Base-by-base conservation (phyloP, 2,329 filamentous ascomycete genomes). In the Colletotrichum endophyticum region DNA sequence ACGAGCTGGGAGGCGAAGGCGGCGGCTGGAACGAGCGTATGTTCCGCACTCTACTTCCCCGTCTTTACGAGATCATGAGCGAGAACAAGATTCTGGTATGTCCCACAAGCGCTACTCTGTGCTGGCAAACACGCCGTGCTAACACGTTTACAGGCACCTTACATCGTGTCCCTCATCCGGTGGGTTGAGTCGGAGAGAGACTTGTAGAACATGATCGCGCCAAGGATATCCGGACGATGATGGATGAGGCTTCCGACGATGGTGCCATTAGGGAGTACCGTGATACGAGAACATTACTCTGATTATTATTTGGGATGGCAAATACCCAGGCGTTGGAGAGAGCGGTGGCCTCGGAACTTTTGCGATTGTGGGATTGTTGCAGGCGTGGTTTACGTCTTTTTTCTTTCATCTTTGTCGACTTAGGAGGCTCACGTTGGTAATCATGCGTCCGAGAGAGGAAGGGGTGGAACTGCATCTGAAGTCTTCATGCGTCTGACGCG, bases 31-130 rank as follows among this genome's bases (percentile, higher is more conserved):
- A 94, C 76, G 91, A 94, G 82, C 87, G 86, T 73, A 86, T 95
- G 32, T 95, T 95, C 84, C 89, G 92, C 62, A 91, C 92, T 0
- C 88, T 94, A 70, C 87, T 92, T 81, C 88, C 91, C 13, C 90
- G 92, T 44, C 84, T 95, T 25, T 94, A 91, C 81, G 93, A 94
- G 83, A 90, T 95, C 59, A 89, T 95, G 86, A 91, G 92, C 36
- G 92, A 95, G 82, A 95, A 95, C 79, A 88, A 87, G 83, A 87
- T 89, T 72, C 82, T 94, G 85, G 91, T 92, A 85, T 80, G 89
- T 85, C 53, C 61, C 44, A 53, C n/a, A 12, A 22, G n/a, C 27
- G 30, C 25, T 27, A 19, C 16, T 36, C 25, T 32, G 27, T 25
- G 8, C 19, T 57, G 5, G 32, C 7, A 44, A 59, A 19, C 25